Percentiles rank a stretch among this genome's conserved stretches.
Conservation (phyloP, 31 red algal genomes). For the Asparagopsis taxiformis region DNA sequence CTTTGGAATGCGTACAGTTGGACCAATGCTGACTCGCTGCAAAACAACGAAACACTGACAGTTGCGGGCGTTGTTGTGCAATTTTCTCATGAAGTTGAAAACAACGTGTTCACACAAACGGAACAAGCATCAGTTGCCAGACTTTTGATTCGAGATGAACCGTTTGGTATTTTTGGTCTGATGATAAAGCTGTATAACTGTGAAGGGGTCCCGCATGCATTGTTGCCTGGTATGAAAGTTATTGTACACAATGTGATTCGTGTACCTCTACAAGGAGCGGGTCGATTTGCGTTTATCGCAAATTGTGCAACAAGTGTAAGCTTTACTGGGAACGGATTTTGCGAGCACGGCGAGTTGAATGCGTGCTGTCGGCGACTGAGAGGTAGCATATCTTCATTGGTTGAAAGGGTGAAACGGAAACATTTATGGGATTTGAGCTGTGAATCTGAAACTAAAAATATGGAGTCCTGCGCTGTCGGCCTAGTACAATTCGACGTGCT, state of each 20-base stretch:
- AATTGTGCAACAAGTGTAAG: background rate
- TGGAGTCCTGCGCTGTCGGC: background rate
- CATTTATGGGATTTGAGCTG: background rate
- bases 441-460: background rate
- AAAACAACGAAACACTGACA: background rate
- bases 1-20: background rate
- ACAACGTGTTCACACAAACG: no score
- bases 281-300: slow-evolving; percentile 11
- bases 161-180: background rate
- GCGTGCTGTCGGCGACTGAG: background rate
- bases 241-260: background rate
- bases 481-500: background rate
- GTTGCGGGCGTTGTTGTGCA: background rate
- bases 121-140: background rate
- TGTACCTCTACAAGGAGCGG: background rate
- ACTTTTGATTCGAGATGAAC: background rate
- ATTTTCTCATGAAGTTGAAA: background rate
- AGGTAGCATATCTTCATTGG: background rate
- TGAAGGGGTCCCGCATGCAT: background rate
- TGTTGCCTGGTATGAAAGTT: slow-evolving; percentile 6
- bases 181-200: background rate
- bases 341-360: background rate
- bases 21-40: background rate
- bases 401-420: background rate
- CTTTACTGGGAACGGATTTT: background rate